Conservation (phyloP, 345 rosid species). For the Sonneratia alba region DNA sequence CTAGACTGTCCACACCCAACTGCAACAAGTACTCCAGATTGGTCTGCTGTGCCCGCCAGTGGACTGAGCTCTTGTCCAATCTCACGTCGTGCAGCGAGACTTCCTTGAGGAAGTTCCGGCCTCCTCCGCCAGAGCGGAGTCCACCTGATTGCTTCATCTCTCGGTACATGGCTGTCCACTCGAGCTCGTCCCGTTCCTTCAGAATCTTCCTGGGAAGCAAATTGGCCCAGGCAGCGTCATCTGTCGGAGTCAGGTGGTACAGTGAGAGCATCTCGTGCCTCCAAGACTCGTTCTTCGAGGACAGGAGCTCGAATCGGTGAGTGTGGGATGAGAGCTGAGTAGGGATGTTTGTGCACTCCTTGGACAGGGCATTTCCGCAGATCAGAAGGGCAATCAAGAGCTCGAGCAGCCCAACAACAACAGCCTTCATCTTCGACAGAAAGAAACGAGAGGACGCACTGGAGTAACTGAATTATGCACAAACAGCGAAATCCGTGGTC, state of each 20-base stretch:
- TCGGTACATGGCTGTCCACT: constrained; percentile 65
- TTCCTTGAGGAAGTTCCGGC: constrained; percentile 51
- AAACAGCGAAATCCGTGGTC: background rate
- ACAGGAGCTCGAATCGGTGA: constrained; percentile 47
- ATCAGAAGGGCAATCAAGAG: constrained; percentile 9
- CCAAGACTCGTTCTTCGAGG: constrained; percentile 58
- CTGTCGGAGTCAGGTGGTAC: constrained; percentile 76
- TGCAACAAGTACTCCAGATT: constrained; percentile 76
- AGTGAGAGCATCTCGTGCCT: constrained; percentile 59
- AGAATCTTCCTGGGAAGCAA: constrained; percentile 67
- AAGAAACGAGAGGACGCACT: background rate
- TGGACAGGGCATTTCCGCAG: constrained; percentile 21
- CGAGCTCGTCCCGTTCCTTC: constrained; percentile 51
- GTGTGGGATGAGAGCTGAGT: constrained; percentile 66
- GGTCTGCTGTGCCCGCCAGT: constrained; percentile 76
- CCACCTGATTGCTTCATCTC: constrained; percentile 46
- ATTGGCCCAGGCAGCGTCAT: constrained; percentile 70
- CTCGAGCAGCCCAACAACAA: constrained; percentile 8
- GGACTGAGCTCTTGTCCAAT: constrained; percentile 48
- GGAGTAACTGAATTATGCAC: background rate
- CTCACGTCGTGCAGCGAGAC: constrained; percentile 75
- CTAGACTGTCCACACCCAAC: constrained; percentile 68
- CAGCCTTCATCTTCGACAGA: background rate
- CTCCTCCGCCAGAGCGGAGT: constrained; percentile 18
- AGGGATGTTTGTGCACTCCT: constrained; percentile 83